A percentile compares a stretch with the other conserved stretches of the same genome.
Conservation (phyloP, 2,329 filamentous ascomycete genomes). For the Fusarium proliferatum region DNA sequence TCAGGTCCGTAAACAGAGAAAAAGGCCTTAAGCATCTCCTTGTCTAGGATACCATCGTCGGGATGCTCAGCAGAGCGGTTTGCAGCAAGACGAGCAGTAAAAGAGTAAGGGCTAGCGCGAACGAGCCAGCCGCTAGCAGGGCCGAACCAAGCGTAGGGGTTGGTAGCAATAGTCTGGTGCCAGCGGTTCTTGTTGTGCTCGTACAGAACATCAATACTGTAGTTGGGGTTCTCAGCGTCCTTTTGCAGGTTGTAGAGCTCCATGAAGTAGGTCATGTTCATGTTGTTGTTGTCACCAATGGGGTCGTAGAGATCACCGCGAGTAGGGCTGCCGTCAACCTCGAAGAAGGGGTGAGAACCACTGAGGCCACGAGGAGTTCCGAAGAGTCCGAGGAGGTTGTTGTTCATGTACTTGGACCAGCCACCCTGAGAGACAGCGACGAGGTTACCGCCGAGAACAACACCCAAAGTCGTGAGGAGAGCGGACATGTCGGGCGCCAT, state of each 20-base stretch:
- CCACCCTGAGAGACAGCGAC: conserved; percentile 40
- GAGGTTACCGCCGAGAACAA: conserved; percentile 55
- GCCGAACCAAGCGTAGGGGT: conserved; percentile 66
- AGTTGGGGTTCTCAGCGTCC: conserved; percentile 49
- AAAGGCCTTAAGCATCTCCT: conserved; percentile 57
- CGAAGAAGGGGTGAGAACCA: conserved; percentile 66
- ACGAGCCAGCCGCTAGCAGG: conserved; percentile 62
- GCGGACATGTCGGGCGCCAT: conserved; percentile 26
- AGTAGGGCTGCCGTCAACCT: conserved; percentile 64
- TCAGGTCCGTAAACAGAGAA: conserved; percentile 55
- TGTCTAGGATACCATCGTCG: conserved; percentile 42
- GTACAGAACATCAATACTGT: conserved; percentile 54
- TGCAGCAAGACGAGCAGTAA: conserved; percentile 55
- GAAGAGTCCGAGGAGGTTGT: conserved; percentile 57
- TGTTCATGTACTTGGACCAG: conserved; percentile 53
- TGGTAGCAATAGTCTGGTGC: conserved; percentile 59
- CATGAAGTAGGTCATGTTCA: conserved; percentile 64
- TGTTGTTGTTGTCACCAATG: conserved; percentile 60
- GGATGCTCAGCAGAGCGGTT: conserved; percentile 58
- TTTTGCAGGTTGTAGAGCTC: conserved; percentile 57
- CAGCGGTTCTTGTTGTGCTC: conserved; percentile 58
- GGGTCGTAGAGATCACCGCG: conserved; percentile 62
- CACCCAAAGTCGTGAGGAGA: conserved; percentile 25
- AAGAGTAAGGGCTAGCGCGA: conserved; percentile 60
- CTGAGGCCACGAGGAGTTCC: conserved; percentile 58